Base-by-base conservation (phyloP, 2,329 filamentous ascomycete genomes). In the Botrytis deweyae region DNA sequence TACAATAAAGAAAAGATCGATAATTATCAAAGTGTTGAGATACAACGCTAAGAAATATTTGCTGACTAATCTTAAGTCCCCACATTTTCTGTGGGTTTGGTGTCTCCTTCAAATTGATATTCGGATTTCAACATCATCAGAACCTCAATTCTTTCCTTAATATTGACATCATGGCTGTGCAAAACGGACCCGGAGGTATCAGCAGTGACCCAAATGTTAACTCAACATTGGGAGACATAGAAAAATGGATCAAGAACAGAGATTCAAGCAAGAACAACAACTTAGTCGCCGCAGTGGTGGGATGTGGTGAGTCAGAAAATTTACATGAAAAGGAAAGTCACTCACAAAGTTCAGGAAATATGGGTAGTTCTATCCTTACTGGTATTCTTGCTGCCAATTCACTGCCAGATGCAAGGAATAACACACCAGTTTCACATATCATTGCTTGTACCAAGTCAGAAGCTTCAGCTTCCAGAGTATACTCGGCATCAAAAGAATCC, bases 251-350 rank as follows among this genome's bases (percentile, higher is more conserved):
- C 22, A 20, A 68, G 10, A 58, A 33, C 38, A 38, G 66, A n/a
- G 49, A 68, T 68, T 16, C 18, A 12, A 52, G 10, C 6, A 58
- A 68, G 38, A 52, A 38, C 25, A 68, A 58, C 14, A 68, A 58
- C 36, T 58, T 68, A n/a, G 66, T 68, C 66, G 66, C 49, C 36
- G 71, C 71, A 14, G 64, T 73, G 40, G 66, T 73, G 33, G 71
- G 71, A 69, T 73, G 71, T 62, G 71, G 71, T 73, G 64, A 73
- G 71, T 73, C 64, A 62, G 44, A 25, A 40, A 69, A 29, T 61
- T 25, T 12, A 69, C 18, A 22, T 66, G 14, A 61, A 18, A 18
- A 61, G 29, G 12, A 40, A 40, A 33, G 8, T 69, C 16, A 69
- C 71, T 73, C 3, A 73, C 25, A 69, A n/a, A 14, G 6, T 29